phyloP scores from a whole-genome alignment of 2,329 filamentous ascomycete species.

The Pseudogymnoascus sp. region DNA sequence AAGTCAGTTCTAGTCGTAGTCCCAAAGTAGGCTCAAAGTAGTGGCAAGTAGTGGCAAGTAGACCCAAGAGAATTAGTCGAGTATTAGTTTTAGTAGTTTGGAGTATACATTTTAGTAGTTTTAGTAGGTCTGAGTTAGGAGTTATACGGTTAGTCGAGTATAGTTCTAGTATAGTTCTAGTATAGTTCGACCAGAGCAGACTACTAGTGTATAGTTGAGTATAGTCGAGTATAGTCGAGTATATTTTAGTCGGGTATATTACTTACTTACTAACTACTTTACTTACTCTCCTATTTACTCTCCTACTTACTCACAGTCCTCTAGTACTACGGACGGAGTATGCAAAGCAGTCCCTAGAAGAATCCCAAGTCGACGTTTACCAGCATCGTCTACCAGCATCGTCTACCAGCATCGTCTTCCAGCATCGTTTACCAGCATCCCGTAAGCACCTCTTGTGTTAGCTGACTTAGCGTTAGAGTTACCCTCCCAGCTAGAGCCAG shows the following conservation, averaged over 20 bases:
- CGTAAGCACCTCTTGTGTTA: neutral
- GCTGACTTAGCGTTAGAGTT: neutral
- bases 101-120: neutral
- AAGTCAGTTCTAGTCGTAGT: neutral
- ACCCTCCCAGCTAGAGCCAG: neutral
- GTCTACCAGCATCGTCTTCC: neutral
- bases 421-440: neutral
- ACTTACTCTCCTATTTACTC: too few relatives aligned
- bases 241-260: too few relatives aligned
- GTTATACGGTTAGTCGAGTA: neutral
- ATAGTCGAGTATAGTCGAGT: neutral
- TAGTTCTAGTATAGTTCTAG: neutral
- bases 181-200: neutral
- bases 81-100: too few relatives aligned
- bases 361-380: neutral
- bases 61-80: neutral
- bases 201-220: neutral
- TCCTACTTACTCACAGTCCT: neutral
- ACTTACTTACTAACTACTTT: too few relatives aligned
- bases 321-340: neutral
- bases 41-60: constrained; percentile 6
- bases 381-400: neutral
- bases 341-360: neutral
- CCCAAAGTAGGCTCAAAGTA: neutral
- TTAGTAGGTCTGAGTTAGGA: neutral